Conservation (phyloP, 805 yeast genomes). For the Yarrowia hollandica region DNA sequence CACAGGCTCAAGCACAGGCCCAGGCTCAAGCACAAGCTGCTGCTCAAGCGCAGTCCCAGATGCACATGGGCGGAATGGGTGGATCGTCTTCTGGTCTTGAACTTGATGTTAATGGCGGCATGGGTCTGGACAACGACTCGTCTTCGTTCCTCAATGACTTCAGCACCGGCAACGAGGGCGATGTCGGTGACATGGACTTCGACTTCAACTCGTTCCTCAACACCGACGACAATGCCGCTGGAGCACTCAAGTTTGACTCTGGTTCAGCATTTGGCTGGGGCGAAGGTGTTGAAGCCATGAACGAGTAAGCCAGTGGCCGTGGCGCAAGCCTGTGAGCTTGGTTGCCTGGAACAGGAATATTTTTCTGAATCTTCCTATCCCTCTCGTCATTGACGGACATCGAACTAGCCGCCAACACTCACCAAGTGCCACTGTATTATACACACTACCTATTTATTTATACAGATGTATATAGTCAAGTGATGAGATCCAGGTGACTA, state of each 20-base stretch:
- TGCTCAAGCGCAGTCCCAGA: conserved; percentile 22
- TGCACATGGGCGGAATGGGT: conserved; percentile 26
- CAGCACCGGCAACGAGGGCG: conserved; percentile 39
- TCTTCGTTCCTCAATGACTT: conserved; percentile 40
- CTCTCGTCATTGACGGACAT: conserved; percentile 29
- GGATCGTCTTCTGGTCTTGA: conserved; percentile 21
- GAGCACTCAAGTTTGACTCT: conserved; percentile 31
- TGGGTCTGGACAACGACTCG: conserved; percentile 43
- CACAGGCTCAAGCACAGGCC: conserved; percentile 18
- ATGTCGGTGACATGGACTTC: conserved; percentile 41
- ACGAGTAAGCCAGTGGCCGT: conserved; percentile 25
- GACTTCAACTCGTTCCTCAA: conserved; percentile 49
- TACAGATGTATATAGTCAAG: conserved; percentile 29
- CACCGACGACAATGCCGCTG: conserved; percentile 42
- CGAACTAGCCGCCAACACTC: conserved; percentile 27
- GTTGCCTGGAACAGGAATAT: background rate
- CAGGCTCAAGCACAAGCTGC: conserved; percentile 24
- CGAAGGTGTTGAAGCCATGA: conserved; percentile 32
- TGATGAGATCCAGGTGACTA: conserved; percentile 27
- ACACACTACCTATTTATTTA: conserved; percentile 29
- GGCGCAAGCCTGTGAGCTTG: conserved; percentile 18
- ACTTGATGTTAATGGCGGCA: conserved; percentile 29
- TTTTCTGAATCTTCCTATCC: too few relatives aligned
- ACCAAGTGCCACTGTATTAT: conserved; percentile 29
- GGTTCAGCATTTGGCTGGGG: conserved; percentile 32